Base-by-base conservation (phyloP, 2,329 filamentous ascomycete genomes). In the Scedosporium boydii region DNA sequence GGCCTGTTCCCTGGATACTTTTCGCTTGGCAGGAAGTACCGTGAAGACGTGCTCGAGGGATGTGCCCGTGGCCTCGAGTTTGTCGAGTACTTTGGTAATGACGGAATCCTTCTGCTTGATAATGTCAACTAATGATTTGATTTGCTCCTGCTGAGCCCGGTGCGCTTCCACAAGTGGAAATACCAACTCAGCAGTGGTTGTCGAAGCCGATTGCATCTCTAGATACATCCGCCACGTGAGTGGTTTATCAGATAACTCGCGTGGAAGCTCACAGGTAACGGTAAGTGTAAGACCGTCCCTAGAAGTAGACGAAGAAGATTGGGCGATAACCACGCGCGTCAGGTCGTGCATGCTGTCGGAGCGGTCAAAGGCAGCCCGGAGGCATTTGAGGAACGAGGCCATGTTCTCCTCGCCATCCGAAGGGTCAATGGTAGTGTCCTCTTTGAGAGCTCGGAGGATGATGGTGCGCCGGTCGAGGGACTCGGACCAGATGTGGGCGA, bases 401-500 rank as follows among this genome's bases (percentile, higher is more conserved):
- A 90, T 84, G 68, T 93, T 89, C 59, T 85, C 82, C 0, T 79
- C 76, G 64, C 87, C 87, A 66, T 88, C 86, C 69, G 82, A 86
- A 1, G 90, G 86, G 70, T 93, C 89, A 64, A 93, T 91, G 64
- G 83, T 86, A 16, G 87, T 89, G 67, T 85, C 81, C 67, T 87
- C 80, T 26, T 81, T 75, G 62, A 83, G 78, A 34, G 85, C 87
- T 64, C 88, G 83, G 64, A 79, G 75, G 62, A 86, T 80, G 63
- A 93, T 88, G 10, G 77, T 79, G n/a, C 77, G 78, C 23, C 84
- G 77, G 62, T 85, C 81, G 23, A 92, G 74, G 7, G 72, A 78
- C 73, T 93, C 89, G 27, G 77, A 75, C 90, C 90, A 95, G n/a
- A 92, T 76, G 66, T 86, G 82, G 69, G 82, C 86, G 64, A 92